These are phyloP conservation scores for Tillandsia leiboldiana DNA, from an alignment of 176 grass and related monocot species.

Conservation along the genomic window DNA sequence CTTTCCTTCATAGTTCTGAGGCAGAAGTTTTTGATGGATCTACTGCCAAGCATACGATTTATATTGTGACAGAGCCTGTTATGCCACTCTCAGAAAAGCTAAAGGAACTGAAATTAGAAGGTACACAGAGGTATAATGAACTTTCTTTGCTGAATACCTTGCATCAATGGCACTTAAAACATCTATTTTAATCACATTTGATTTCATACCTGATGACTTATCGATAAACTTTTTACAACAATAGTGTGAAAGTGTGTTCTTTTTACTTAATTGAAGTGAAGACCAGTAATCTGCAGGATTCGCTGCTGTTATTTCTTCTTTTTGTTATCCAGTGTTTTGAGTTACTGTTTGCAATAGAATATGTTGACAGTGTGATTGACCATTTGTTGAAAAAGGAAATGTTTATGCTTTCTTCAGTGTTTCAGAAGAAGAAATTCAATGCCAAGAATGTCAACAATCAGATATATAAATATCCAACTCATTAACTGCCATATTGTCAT, in stretches of 20 bases:
- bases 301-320: neutral
- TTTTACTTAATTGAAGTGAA: neutral
- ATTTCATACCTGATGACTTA: neutral
- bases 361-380: neutral
- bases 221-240: neutral
- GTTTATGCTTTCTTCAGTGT: too few species aligned
- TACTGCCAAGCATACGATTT: constrained; percentile 71
- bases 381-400: too few species aligned
- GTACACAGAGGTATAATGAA: constrained; percentile 75
- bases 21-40: constrained; percentile 76
- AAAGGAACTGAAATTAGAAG: constrained; percentile 80
- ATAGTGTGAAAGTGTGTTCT: neutral
- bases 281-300: neutral
- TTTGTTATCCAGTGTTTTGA: neutral
- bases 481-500: constrained; percentile 12
- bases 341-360: neutral
- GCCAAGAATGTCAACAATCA: too few species aligned
- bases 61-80: constrained; percentile 95
- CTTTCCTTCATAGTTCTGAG: constrained; percentile 94
- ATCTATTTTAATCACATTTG: neutral
- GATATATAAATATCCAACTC: too few species aligned
- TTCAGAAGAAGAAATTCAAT: too few species aligned
- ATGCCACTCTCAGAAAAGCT: constrained; percentile 84
- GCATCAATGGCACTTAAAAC: neutral
- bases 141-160: neutral